phyloP scores from a whole-genome alignment of 495 filamentous ascomycete species.

The Cercophora sp. region DNA sequence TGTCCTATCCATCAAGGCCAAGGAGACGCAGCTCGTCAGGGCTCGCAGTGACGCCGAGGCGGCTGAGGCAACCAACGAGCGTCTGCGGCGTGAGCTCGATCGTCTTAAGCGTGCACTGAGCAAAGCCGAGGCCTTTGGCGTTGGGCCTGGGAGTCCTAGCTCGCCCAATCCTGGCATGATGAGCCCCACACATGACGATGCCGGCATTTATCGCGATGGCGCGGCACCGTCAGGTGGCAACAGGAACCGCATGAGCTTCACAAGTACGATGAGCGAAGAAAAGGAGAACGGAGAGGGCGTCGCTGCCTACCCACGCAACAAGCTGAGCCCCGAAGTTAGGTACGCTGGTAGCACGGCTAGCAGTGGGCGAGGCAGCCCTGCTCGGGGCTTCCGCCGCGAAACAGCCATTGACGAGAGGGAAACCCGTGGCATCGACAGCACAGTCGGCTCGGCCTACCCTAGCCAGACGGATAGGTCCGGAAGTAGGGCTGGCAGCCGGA shows the following conservation, averaged over 20 bases:
- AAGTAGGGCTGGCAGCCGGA: constrained; percentile 40
- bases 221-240: constrained; percentile 33
- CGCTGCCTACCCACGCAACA: constrained; percentile 40
- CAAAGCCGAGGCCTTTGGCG: constrained; percentile 46
- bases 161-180: constrained; percentile 30
- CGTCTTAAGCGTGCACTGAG: constrained; percentile 75
- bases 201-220: constrained; percentile 54
- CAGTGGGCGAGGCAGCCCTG: constrained; percentile 55
- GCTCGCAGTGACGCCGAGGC: constrained; percentile 86
- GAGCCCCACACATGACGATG: constrained; percentile 46
- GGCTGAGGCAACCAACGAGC: constrained; percentile 76
- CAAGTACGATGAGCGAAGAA: constrained; percentile 73
- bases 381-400: constrained; percentile 36
- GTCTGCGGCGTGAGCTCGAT: constrained; percentile 84
- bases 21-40: constrained; percentile 93
- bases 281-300: constrained; percentile 64
- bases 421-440: constrained; percentile 15
- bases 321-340: constrained; percentile 50
- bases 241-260: constrained; percentile 59
- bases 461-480: constrained; percentile 30
- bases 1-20: constrained; percentile 92
- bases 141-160: constrained; percentile 39
- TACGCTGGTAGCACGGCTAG: constrained; percentile 46
- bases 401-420: constrained; percentile 23
- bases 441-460: constrained; percentile 22